These are phyloP conservation scores for Dothideomycetidae sp. DNA, from an alignment of 2,329 filamentous ascomycete species.

Conservation along the genomic window DNA sequence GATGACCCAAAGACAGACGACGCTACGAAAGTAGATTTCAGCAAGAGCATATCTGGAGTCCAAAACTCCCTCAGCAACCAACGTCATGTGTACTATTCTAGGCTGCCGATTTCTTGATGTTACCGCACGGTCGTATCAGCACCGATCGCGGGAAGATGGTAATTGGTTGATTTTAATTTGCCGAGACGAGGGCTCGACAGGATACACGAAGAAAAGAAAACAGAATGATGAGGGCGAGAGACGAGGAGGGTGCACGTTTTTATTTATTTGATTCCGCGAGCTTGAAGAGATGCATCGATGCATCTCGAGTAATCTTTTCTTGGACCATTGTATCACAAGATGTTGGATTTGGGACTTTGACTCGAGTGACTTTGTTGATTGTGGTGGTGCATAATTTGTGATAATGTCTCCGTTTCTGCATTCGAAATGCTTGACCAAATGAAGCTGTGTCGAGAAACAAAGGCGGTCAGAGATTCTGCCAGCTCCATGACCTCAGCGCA, in stretches of 20 bases:
- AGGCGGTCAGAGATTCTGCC: too few relatives aligned
- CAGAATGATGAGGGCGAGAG: background rate
- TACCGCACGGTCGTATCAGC: too few relatives aligned
- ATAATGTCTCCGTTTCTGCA: too few relatives aligned
- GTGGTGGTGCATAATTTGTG: too few relatives aligned
- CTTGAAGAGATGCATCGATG: background rate
- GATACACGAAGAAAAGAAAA: background rate
- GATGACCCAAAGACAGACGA: conserved; percentile 13
- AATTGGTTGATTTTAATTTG: background rate
- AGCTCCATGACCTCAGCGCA: too few relatives aligned
- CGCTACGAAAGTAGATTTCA: conserved; percentile 15
- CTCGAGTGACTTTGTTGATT: too few relatives aligned
- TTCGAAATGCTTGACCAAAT: too few relatives aligned
- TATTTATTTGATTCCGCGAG: background rate
- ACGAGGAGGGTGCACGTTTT: background rate
- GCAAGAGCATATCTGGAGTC: conserved; percentile 10
- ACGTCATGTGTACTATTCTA: conserved; percentile 10
- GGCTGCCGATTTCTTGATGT: background rate
- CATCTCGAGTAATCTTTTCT: background rate
- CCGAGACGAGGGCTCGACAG: background rate
- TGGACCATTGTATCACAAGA: background rate
- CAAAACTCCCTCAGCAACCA: conserved; percentile 11
- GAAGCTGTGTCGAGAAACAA: too few relatives aligned
- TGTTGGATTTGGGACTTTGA: too few relatives aligned
- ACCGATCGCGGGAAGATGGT: too few relatives aligned